phyloP scores from a whole-genome alignment of 164 flowering plant species.

The Berberis vulgaris region DNA sequence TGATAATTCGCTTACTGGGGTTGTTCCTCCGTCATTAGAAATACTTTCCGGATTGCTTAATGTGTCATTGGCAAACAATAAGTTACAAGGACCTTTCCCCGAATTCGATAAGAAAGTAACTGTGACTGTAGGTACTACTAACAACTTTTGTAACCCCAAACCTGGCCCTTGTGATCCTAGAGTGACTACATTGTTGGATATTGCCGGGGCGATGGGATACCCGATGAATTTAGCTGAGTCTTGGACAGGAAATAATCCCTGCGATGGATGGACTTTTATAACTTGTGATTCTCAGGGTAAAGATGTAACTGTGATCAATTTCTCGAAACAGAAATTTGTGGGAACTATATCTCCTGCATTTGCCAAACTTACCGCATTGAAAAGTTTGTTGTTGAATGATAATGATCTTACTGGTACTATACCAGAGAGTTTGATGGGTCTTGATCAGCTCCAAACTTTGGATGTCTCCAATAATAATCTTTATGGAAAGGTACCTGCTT shows the following conservation, averaged over 20 bases:
- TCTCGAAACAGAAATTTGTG: constrained; percentile 24
- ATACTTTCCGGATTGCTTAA: constrained; percentile 23
- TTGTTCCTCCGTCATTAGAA: constrained; percentile 28
- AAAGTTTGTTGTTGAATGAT: constrained; percentile 33
- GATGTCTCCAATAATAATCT: constrained; percentile 61
- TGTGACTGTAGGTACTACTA: constrained; percentile 14
- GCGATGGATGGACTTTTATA: constrained; percentile 36
- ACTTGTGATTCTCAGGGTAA: constrained; percentile 32
- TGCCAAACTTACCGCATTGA: constrained; percentile 38
- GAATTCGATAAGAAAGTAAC: constrained; percentile 14
- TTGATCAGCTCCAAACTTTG: constrained; percentile 27
- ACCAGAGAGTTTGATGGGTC: constrained; percentile 28
- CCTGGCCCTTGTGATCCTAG: constrained; percentile 54
- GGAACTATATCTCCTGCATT: constrained; percentile 50
- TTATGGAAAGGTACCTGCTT: constrained; percentile 32
- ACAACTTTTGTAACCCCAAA: constrained; percentile 31
- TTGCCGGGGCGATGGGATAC: constrained; percentile 42
- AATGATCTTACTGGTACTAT: constrained; percentile 42
- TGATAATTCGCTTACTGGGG: constrained; percentile 41
- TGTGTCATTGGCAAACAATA: constrained; percentile 44
- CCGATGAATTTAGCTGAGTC: constrained; percentile 36
- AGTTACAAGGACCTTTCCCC: constrained; percentile 49
- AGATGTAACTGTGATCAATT: constrained; percentile 23
- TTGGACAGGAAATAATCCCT: constrained; percentile 57
- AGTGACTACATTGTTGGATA: constrained; percentile 36